A percentile compares a stretch with the other conserved stretches of the same genome.
phyloP scores from a whole-genome alignment of 2,329 filamentous ascomycete species.

The Colletotrichum sp. region DNA sequence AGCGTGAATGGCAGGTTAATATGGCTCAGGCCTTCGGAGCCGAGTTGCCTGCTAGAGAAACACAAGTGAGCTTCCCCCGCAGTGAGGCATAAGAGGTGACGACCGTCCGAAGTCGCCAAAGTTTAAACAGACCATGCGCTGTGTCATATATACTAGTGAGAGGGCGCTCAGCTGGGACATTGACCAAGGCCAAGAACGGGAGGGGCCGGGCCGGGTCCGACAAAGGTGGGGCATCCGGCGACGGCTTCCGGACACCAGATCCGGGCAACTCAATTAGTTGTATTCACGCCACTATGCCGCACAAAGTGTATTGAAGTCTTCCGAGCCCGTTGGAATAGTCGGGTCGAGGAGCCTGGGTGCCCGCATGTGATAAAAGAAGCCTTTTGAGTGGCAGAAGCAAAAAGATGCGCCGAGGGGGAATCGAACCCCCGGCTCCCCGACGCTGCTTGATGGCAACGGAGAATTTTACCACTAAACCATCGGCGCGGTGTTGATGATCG shows the following conservation, averaged over 20 bases:
- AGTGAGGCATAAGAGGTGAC: neutral
- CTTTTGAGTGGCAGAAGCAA: neutral
- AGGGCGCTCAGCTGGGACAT: neutral
- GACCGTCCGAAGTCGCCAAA: neutral
- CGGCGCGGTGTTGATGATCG: neutral
- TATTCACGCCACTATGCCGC: neutral
- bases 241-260: neutral
- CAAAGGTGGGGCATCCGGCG: neutral
- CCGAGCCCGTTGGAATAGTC: rapidly evolving
- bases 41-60: neutral
- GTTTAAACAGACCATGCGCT: neutral
- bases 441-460: slow-evolving; percentile 7
- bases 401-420: slow-evolving; percentile 6
- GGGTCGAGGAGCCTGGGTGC: neutral
- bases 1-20: neutral
- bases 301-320: neutral
- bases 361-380: neutral
- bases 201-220: neutral
- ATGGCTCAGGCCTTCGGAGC: neutral
- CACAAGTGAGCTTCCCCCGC: neutral
- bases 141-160: neutral
- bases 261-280: neutral
- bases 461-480: slow-evolving; percentile 19
- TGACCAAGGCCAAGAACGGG: neutral
- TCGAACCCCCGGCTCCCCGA: slow-evolving; percentile 13